Evolutionary conservation across 371 early-diverging fungal species (phyloP), one percentile per base, ranked within the genome.

Genomic region (Haplosporangium sp.): DNA sequence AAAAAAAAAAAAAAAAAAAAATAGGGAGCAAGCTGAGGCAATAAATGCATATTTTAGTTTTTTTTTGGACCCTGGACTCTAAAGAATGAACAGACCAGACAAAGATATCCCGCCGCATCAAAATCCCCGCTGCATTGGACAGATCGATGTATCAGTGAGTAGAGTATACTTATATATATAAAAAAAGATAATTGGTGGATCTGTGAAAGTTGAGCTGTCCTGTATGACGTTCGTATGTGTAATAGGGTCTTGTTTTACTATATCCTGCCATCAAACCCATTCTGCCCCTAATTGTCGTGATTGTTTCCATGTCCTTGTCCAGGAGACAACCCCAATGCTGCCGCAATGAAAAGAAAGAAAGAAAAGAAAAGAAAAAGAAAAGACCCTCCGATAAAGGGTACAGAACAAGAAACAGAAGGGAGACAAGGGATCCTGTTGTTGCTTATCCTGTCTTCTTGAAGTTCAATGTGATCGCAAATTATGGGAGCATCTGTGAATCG

Each of bases 261-360:
- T 27, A 27, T 27, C 27, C 27, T 27, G 27, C 27, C 27, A 27
- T 27, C 27, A 27, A 27, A 27, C 55, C 7, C 27, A 9, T 27
- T 8, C 34, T 55, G 27, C 4, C 27, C 27, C 55, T 34, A 27
- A 53, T 53, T 2, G 20, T 27, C 53, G 6, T 20, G 53, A 20
- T 4, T 20, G n/a, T 20, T 27, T 55, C 55, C 55, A 55, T 13
- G 15, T 55, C 55, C 20, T 55, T 55, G 55, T 55, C 34, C 34
- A 55, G 34, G 55, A 55, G 55, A 55, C 55, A 20, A 7, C 55
- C 55, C 55, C 55, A 11, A 34, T 55, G 27, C 27, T 55, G 52
- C 52, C 52, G n/a, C 52, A 40, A 50, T 39, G 11, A 15, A 44
- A 40, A 55, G 47, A 38, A 50, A 17, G 37, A 37, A 6, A 5